Conservation (phyloP, 2,329 filamentous ascomycete species). For the Aquanectria penicillioides region DNA sequence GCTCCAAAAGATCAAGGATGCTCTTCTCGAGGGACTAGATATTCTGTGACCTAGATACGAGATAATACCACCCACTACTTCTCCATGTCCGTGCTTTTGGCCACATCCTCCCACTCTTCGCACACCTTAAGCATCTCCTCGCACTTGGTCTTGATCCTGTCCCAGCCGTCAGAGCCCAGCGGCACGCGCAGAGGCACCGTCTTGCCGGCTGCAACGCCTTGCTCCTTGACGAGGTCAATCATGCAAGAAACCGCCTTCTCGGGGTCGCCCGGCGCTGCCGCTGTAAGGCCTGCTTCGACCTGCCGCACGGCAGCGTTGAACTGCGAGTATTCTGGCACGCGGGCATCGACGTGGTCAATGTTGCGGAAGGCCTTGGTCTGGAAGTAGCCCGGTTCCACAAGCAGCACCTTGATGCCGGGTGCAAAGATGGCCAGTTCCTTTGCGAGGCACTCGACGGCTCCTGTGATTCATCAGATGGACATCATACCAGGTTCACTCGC, state of each 20-base stretch:
- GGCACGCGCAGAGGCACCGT: constrained; percentile 58
- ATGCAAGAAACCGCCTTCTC: constrained; percentile 59
- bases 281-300: constrained; percentile 27
- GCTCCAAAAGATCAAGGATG: constrained; percentile 28
- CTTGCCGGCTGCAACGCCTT: constrained; percentile 45
- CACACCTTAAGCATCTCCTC: constrained; percentile 58
- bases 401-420: constrained; percentile 46
- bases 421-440: constrained; percentile 38
- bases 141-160: constrained; percentile 59
- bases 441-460: constrained; percentile 37
- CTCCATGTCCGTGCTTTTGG: constrained; percentile 59
- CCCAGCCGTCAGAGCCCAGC: constrained; percentile 64
- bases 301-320: constrained; percentile 43
- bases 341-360: constrained; percentile 40
- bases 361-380: constrained; percentile 52
- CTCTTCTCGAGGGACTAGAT: constrained; percentile 23
- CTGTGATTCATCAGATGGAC: constrained; percentile 12
- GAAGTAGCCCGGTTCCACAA: constrained; percentile 54
- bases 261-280: constrained; percentile 60
- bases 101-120: constrained; percentile 60
- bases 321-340: constrained; percentile 39
- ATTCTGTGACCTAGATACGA: too few species aligned
- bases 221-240: constrained; percentile 64
- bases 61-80: too few species aligned
- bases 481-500: neutral